Base-by-base conservation (phyloP, 2,329 filamentous ascomycete species). In the Epichloe bromicola region DNA sequence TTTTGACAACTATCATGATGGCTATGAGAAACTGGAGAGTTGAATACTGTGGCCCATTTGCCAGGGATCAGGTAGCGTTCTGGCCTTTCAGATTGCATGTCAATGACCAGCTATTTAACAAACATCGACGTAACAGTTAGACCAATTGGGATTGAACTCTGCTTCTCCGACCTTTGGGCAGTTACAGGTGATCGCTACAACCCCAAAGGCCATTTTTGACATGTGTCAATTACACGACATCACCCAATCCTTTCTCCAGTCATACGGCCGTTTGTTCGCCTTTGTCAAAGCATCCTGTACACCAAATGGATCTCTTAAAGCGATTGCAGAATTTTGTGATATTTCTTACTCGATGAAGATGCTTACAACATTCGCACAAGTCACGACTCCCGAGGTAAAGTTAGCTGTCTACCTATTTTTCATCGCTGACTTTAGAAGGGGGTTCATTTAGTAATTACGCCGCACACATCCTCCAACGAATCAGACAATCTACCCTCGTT, bases 301-400 rank as follows among this genome's bases (percentile, higher is more conserved):
- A 6, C 65, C 69, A 10, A 67, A 71, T 34, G 71, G 68, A 7
- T 59, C 70, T 5, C 69, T 76, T 55, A 69, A 66, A 49, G 73
- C 74, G 7, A 62, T 78, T 45, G 71, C 72, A 2, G 78, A 82
- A 57, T 82, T 74, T 52, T 72, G 70, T 49, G 75, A 80, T 53
- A 65, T 69, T 20, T 67, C 70, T 2, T 61, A 70, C 48, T 73
- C 74, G 10, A 44, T 68, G 15, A 58, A 59, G 4, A 71, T 73
- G 5, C 63, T 72, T 3, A 59, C 66, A 7, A 66, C 65, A 51
- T 68, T 70, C 43, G 57, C 56, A 15, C 54, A 55, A 20, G 53
- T 57, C 6, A 46, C 59, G 4, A 57, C 56, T 10, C 40, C 55
- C 0, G 59, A 65, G 50, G 66, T 67, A 53, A 57, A 60, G 53